Conservation (phyloP, 805 yeast genomes). For the Kodamaea sagamina region DNA sequence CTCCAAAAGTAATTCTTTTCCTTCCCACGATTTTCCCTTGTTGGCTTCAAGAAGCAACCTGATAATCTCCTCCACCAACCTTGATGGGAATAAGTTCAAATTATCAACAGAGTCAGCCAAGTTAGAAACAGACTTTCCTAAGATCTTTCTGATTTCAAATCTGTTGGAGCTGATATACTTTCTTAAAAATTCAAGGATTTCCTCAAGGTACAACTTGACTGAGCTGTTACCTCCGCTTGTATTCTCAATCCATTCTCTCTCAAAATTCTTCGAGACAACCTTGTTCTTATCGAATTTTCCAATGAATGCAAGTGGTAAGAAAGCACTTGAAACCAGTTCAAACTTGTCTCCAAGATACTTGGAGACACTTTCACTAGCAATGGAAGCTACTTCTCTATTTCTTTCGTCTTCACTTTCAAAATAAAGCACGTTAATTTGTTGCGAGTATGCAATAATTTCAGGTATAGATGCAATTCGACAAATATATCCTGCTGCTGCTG, state of each 20-base stretch:
- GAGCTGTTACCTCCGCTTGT: conserved; percentile 75
- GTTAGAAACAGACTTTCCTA: conserved; percentile 66
- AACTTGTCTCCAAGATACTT: conserved; percentile 70
- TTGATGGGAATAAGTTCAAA: conserved; percentile 25
- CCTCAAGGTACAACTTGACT: conserved; percentile 65
- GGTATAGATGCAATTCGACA: conserved; percentile 61
- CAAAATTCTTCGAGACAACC: conserved; percentile 51
- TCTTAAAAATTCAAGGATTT: conserved; percentile 58
- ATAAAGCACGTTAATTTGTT: conserved; percentile 52
- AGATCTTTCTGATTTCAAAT: conserved; percentile 65
- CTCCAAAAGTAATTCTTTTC: conserved; percentile 74
- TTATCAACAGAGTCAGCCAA: conserved; percentile 51
- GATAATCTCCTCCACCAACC: conserved; percentile 39
- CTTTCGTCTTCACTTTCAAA: conserved; percentile 53
- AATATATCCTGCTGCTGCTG: conserved; percentile 77
- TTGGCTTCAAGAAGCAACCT: conserved; percentile 58
- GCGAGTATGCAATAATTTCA: conserved; percentile 54
- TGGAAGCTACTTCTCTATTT: conserved; percentile 53
- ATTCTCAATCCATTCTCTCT: conserved; percentile 73
- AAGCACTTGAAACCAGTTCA: conserved; percentile 57
- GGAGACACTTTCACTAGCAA: conserved; percentile 65
- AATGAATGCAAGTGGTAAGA: conserved; percentile 76
- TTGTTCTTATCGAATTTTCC: conserved; percentile 67
- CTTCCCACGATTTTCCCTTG: conserved; percentile 83
- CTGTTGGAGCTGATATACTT: conserved; percentile 54